phyloP scores from a whole-genome alignment of 2,329 filamentous ascomycete genomes.

The Tolypocladium ovalisporum region DNA sequence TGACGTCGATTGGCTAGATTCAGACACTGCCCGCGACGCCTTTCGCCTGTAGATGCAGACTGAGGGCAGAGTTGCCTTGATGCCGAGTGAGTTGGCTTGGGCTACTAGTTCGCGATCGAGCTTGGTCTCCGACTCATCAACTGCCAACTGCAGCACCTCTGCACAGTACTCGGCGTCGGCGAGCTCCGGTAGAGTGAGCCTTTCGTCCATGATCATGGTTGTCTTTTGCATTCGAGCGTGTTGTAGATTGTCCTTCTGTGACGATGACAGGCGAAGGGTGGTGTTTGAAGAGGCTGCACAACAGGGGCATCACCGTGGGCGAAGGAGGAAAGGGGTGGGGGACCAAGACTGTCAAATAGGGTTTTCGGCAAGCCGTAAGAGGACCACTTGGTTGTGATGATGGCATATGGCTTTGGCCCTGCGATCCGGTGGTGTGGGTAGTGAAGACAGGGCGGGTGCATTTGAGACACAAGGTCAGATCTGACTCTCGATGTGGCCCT shows the following conservation, averaged over 20 bases:
- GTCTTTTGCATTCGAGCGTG: background rate
- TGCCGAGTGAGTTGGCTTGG: slow-evolving; percentile 24
- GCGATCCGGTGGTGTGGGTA: background rate
- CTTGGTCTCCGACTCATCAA: slow-evolving; percentile 24
- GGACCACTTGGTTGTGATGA: background rate
- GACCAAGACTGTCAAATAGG: slow-evolving; percentile 2
- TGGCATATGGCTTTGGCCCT: background rate
- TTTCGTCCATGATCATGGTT: slow-evolving; percentile 2
- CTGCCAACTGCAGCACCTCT: slow-evolving; percentile 25
- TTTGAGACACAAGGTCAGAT: slow-evolving; percentile 5
- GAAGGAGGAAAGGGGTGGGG: background rate
- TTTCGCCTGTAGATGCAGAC: slow-evolving; percentile 20
- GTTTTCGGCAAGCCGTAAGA: background rate
- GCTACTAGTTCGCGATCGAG: slow-evolving; percentile 25
- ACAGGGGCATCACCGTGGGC: background rate
- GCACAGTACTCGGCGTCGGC: slow-evolving; percentile 26
- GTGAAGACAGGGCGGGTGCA: slow-evolving; percentile 1
- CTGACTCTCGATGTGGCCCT: slow-evolving; percentile 1
- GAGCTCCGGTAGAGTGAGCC: slow-evolving; percentile 22
- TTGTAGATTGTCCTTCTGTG: background rate
- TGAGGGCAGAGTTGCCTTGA: slow-evolving; percentile 14
- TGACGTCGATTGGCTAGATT: slow-evolving; percentile 25
- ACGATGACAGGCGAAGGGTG: background rate
- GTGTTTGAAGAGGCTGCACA: background rate
- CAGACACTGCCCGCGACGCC: slow-evolving; percentile 29